Evolutionary conservation across 208 protist species (phyloP).

Genomic region (Leishmania amazonensis): DNA sequence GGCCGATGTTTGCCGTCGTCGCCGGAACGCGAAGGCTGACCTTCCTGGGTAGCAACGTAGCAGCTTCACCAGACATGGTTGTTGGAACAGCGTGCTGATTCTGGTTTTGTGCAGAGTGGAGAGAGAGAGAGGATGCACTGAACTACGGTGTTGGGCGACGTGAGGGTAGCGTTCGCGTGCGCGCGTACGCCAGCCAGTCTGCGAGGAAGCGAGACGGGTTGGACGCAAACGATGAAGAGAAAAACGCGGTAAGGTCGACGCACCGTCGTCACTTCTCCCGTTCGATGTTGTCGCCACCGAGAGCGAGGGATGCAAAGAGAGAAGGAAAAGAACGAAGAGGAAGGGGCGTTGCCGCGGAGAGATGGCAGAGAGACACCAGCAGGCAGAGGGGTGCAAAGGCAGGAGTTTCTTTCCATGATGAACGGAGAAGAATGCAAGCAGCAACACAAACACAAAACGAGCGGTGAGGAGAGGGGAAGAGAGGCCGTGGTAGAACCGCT

Average conservation of each 20-base stretch:
- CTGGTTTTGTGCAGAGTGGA: not conserved
- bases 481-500: not conserved
- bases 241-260: not conserved
- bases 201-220: not conserved
- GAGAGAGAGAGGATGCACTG: not conserved
- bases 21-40: constrained; percentile 90
- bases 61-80: constrained; percentile 1
- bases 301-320: not conserved
- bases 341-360: not conserved
- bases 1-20: constrained; percentile 94
- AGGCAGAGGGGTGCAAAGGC: not conserved
- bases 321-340: not conserved
- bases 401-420: not conserved
- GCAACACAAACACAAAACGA: not conserved
- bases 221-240: not conserved
- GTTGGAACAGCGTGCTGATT: not conserved
- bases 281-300: not conserved
- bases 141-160: not conserved
- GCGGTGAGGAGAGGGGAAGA: not conserved
- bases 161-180: not conserved
- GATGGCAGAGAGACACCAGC: not conserved
- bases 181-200: not conserved
- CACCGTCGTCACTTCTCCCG: not conserved
- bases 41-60: constrained; percentile 31
- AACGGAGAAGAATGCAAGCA: not conserved